Base-by-base conservation (phyloP, 768 basidiomycete species). In the Pleurotus eryngii region DNA sequence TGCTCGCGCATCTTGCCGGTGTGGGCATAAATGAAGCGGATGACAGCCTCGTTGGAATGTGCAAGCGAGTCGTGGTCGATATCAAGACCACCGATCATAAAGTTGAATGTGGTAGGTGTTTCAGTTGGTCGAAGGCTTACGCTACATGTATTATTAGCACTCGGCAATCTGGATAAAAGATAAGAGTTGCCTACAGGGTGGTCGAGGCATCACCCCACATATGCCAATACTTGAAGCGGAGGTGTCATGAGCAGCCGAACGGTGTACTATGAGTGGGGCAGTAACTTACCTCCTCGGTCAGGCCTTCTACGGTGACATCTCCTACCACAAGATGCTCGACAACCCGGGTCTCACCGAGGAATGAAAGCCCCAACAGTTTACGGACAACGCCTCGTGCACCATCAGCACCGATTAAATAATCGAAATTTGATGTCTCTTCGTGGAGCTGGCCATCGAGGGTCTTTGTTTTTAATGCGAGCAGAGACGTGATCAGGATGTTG, bases 291-390 rank as follows among this genome's bases (percentile, higher is more conserved):
- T 74, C 72, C n/a, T 66, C 61, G 18, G 71, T 68, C 24, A 80
- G 62, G 4, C 74, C 77, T 37, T 77, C 69, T 0, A 80, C 70
- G 45, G 65, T 68, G 4, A 82, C 74, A 63, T 72, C 71, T n/a
- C 64, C 70, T 2, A 65, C 63, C 27, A 72, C 58, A 24, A 71
- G 42, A 15, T 61, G 60, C 49, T 66, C 30, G 17, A 65, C 62
- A 48, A 70, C 66, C 30, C 63, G 59, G 2, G 70, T 71, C 51
- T 73, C 71, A 2, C 72, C 72, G 12, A 67, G 59, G 46, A 70
- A 69, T 15, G 63, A 58, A 26, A 68, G 55, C 3, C 64, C 66
- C 7, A 70, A 57, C 12, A 57, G 49, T 53, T 68, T 68, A 37
- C 69, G 63, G n/a, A 69, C 64, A n/a, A 65, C 40, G 9, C 69